phyloP scores from a whole-genome alignment of 345 rosid genomes.

The Salix caprea region DNA sequence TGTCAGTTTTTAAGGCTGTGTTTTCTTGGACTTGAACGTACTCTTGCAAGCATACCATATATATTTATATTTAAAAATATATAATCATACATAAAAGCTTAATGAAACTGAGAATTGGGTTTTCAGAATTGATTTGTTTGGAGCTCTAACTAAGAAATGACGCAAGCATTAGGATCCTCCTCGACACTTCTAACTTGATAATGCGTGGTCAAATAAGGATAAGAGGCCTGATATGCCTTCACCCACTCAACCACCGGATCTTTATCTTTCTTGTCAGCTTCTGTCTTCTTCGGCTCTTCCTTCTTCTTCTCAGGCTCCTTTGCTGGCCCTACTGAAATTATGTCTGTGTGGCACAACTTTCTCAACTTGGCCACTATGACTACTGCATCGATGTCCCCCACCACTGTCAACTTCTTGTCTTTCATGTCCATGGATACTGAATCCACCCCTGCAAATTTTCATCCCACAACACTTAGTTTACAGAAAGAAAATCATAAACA shows the following conservation, averaged over 20 bases:
- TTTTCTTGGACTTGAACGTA: too few species aligned
- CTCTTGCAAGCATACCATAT: too few species aligned
- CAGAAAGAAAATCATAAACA: too few species aligned
- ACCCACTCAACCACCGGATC: constrained; percentile 20
- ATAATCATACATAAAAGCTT: too few species aligned
- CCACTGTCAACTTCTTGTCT: constrained; percentile 53
- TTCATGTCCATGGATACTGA: constrained; percentile 51
- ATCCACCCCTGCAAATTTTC: constrained; percentile 37
- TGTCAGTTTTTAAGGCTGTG: too few species aligned
- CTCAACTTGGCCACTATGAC: constrained; percentile 39
- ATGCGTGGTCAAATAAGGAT: constrained; percentile 15
- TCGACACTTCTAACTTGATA: constrained; percentile 22
- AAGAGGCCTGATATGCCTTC: constrained; percentile 14
- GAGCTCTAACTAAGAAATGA: constrained; percentile 26
- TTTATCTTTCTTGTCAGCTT: constrained; percentile 17
- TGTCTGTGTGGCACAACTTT: constrained; percentile 42
- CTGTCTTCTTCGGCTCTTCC: constrained; percentile 35
- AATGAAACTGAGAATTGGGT: too few species aligned
- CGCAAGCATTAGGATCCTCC: constrained; percentile 41
- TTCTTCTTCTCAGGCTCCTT: constrained; percentile 60
- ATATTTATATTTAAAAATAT: too few species aligned
- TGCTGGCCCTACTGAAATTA: constrained; percentile 53
- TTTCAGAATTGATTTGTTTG: background rate
- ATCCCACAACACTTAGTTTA: background rate
- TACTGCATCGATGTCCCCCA: constrained; percentile 50